Percentiles rank a stretch among this genome's conserved stretches.
phyloP scores from a whole-genome alignment of 2,329 filamentous ascomycete genomes.

The Pseudofabraea citricarpa region DNA sequence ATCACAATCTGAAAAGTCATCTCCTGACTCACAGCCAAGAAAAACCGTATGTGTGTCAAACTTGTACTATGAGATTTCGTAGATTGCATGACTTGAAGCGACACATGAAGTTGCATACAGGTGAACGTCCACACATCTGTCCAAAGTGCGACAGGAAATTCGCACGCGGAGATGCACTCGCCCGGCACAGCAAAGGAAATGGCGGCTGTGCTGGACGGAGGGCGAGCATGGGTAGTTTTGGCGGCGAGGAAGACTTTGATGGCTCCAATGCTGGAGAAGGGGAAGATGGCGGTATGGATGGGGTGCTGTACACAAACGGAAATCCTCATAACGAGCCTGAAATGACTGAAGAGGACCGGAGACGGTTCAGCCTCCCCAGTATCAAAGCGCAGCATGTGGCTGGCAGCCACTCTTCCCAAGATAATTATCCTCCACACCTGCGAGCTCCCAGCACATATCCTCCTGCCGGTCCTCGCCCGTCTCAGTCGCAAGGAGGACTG shows the following conservation, averaged over 20 bases:
- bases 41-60: constrained; percentile 91
- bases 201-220: constrained; percentile 91
- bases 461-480: constrained; percentile 53
- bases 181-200: constrained; percentile 90
- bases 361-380: constrained; percentile 67
- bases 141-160: constrained; percentile 93
- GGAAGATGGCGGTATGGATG: constrained; percentile 54
- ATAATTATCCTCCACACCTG: constrained; percentile 48
- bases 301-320: constrained; percentile 42
- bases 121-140: constrained; percentile 91
- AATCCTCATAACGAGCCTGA: constrained; percentile 56
- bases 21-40: constrained; percentile 96
- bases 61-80: constrained; percentile 89
- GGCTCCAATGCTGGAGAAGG: constrained; percentile 45
- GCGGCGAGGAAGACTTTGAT: constrained; percentile 66
- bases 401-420: constrained; percentile 30
- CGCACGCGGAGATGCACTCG: constrained; percentile 89
- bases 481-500: constrained; percentile 46
- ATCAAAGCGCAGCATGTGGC: constrained; percentile 69
- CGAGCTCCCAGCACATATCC: constrained; percentile 74
- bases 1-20: constrained; percentile 97
- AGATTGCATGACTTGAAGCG: constrained; percentile 92
- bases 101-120: constrained; percentile 93
- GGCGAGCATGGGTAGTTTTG: constrained; percentile 79
- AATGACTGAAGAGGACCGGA: constrained; percentile 52